phyloP scores from a whole-genome alignment of 139 green algal species.

The Pleodorina starrii region DNA sequence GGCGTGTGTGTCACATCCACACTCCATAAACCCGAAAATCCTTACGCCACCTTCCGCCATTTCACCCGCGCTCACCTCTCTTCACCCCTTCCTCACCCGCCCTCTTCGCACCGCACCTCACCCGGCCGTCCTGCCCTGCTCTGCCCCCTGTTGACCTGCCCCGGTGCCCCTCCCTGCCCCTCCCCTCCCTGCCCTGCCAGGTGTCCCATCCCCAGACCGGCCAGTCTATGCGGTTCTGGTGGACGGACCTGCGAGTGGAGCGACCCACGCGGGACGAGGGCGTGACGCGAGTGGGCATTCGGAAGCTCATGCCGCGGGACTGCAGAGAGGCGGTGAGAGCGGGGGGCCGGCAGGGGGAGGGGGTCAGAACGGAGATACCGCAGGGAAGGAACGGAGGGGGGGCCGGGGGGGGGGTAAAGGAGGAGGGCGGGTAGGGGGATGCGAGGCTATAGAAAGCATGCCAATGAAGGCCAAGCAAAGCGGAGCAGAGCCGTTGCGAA shows the following conservation, averaged over 20 bases:
- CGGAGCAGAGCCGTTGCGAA: not conserved
- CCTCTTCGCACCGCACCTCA: too few relatives aligned
- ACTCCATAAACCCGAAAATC: too few relatives aligned
- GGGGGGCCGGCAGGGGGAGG: not conserved
- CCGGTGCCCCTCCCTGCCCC: not conserved
- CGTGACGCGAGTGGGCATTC: not conserved
- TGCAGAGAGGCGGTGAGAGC: conserved; percentile 81
- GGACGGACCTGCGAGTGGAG: conserved; percentile 65
- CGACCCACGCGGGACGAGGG: conserved; percentile 8
- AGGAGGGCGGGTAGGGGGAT: not conserved
- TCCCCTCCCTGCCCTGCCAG: not conserved
- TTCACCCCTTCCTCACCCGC: too few relatives aligned
- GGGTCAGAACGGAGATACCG: not conserved
- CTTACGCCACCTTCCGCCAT: too few relatives aligned
- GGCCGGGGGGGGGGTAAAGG: not conserved
- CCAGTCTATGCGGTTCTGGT: conserved; percentile 73
- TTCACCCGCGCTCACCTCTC: too few relatives aligned
- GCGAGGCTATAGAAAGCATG: not conserved
- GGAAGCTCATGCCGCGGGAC: conserved; percentile 72
- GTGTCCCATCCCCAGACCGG: conserved; percentile 67
- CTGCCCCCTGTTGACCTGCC: too few relatives aligned
- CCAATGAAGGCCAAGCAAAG: not conserved
- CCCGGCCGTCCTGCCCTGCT: too few relatives aligned
- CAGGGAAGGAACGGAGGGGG: not conserved
- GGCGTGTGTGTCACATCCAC: too few relatives aligned